Percentiles rank a stretch among this genome's conserved stretches.
Conservation (phyloP, 2,329 filamentous ascomycete genomes). For the Colletotrichum cordylinicola region DNA sequence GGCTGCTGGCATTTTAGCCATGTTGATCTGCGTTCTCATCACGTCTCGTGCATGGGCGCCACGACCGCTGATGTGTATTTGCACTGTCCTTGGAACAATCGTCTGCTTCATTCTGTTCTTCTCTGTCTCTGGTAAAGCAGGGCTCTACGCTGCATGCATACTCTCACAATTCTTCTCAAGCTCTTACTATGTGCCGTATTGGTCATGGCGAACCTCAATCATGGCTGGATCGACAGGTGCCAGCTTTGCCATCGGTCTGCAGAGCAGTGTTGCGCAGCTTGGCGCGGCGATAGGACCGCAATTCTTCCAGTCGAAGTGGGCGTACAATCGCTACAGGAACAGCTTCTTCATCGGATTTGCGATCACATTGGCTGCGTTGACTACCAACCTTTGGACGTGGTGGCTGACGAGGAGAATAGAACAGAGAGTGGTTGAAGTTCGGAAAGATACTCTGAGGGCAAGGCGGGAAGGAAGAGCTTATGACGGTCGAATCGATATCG, state of each 20-base stretch:
- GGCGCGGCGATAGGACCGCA: not conserved
- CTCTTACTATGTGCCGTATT: not conserved
- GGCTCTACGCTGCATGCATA: not conserved
- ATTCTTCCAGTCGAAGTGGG: not conserved
- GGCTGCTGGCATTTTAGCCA: constrained; percentile 39
- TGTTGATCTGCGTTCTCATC: not conserved
- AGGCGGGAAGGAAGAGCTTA: not conserved
- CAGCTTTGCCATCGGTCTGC: not conserved
- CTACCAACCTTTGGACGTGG: not conserved
- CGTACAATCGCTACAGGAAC: not conserved
- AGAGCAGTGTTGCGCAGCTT: not conserved
- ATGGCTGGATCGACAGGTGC: not conserved
- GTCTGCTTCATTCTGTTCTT: not conserved
- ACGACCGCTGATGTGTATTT: not conserved
- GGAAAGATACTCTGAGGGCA: not conserved
- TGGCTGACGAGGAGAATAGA: not conserved
- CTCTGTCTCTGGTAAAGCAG: not conserved
- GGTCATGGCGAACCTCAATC: not conserved
- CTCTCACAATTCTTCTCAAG: not conserved
- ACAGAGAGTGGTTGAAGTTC: not conserved
- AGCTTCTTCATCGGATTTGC: not conserved
- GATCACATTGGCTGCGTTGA: not conserved
- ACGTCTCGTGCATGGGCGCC: not conserved
- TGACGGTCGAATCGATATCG: not conserved
- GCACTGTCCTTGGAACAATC: not conserved